A percentile compares a stretch with the other conserved stretches of the same genome.
Conservation (phyloP, 495 filamentous ascomycete species). For the Cairneyella variabilis region DNA sequence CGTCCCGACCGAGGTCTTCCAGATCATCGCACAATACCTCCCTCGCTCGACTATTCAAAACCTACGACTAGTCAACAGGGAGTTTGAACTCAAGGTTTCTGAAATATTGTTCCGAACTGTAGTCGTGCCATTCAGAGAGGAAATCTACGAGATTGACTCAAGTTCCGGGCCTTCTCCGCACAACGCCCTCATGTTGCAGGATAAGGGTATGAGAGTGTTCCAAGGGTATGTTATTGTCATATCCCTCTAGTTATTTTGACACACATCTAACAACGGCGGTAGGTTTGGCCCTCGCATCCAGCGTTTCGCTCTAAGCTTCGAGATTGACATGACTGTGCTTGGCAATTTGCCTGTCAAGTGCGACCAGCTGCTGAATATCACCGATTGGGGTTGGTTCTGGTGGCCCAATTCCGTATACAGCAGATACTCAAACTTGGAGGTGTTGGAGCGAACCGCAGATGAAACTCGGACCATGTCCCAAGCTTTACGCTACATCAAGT, state of each 20-base stretch:
- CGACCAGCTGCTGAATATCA: slow-evolving; percentile 32
- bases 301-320: slow-evolving; percentile 52
- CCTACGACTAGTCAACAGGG: slow-evolving; percentile 49
- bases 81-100: slow-evolving; percentile 48
- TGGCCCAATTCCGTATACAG: slow-evolving; percentile 48
- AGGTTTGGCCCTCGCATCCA: slow-evolving; percentile 45
- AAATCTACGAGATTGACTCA: slow-evolving; percentile 42
- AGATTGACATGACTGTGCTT: slow-evolving; percentile 41
- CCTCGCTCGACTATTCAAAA: slow-evolving; percentile 42
- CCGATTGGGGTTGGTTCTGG: slow-evolving; percentile 49
- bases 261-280: too few relatives aligned
- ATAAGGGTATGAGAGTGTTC: slow-evolving; percentile 45
- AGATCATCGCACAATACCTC: slow-evolving; percentile 39
- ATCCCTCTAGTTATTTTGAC: too few relatives aligned
- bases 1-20: slow-evolving; percentile 52
- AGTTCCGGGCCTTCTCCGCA: neutral
- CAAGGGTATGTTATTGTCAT: slow-evolving; percentile 19
- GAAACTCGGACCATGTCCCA: slow-evolving; percentile 44
- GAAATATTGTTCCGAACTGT: slow-evolving; percentile 41
- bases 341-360: slow-evolving; percentile 35
- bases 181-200: slow-evolving; percentile 19
- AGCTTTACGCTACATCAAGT: slow-evolving; percentile 38
- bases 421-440: slow-evolving; percentile 43
- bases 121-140: slow-evolving; percentile 50
- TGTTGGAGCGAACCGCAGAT: slow-evolving; percentile 48